phyloP scores from a whole-genome alignment of 768 basidiomycete genomes.

The Cystoderma amianthinum region DNA sequence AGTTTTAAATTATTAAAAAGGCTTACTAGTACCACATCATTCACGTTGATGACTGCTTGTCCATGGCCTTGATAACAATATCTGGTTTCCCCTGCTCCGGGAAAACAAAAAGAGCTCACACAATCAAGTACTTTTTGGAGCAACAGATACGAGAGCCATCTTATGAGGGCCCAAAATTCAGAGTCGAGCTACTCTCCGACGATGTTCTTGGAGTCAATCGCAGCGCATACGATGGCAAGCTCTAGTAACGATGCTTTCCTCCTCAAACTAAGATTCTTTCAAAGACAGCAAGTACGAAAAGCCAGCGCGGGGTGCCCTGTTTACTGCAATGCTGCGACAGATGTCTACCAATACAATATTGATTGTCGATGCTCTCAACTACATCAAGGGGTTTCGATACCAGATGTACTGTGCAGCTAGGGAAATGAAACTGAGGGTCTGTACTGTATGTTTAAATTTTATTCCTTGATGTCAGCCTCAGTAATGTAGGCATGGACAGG shows the following conservation, averaged over 20 bases:
- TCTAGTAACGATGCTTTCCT: neutral
- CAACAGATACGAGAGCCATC: conserved; percentile 34
- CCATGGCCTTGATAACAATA: conserved; percentile 92
- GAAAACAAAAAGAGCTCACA: conserved; percentile 66
- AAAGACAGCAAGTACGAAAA: conserved; percentile 82
- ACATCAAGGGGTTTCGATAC: conserved; percentile 98
- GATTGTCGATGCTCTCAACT: conserved; percentile 88
- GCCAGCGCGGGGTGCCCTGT: conserved; percentile 76
- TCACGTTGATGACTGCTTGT: too few relatives aligned
- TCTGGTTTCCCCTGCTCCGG: conserved; percentile 86
- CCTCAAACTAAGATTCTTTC: conserved; percentile 4
- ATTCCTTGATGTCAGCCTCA: neutral
- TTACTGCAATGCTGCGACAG: conserved; percentile 74
- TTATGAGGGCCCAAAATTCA: conserved; percentile 46
- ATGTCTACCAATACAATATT: conserved; percentile 71
- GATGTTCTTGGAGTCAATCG: conserved; percentile 59
- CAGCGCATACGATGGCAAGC: conserved; percentile 68
- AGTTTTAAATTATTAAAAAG: too few relatives aligned
- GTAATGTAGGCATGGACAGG: conserved; percentile 30
- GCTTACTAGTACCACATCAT: too few relatives aligned
- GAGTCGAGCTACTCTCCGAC: conserved; percentile 61
- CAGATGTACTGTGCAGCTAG: conserved; percentile 96
- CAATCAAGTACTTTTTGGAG: conserved; percentile 57
- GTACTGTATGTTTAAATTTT: conserved; percentile 59
- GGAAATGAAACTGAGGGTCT: conserved; percentile 78